Conservation (phyloP, 345 rosid species). For the Sonneratia caseolaris region DNA sequence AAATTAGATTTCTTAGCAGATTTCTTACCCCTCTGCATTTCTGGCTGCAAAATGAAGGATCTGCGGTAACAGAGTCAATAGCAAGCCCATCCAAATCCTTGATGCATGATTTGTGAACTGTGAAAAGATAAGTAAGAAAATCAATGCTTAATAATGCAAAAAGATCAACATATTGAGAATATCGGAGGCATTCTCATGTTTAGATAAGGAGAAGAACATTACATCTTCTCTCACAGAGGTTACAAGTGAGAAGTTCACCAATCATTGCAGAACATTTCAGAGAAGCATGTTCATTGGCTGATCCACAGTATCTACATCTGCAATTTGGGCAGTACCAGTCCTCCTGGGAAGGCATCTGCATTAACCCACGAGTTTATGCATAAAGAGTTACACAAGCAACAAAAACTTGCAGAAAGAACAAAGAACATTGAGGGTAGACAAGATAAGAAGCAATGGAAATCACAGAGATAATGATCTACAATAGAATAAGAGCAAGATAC, state of each 20-base stretch:
- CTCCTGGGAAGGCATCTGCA: conserved; percentile 76
- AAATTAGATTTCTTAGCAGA: neutral
- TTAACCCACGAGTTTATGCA: conserved; percentile 8
- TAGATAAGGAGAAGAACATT: conserved; percentile 16
- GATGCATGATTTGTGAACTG: conserved; percentile 70
- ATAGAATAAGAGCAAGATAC: conserved; percentile 19
- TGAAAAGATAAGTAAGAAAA: conserved; percentile 12
- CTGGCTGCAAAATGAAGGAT: conserved; percentile 54
- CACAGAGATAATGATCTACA: neutral
- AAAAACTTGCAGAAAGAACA: neutral
- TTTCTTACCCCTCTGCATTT: conserved; percentile 63
- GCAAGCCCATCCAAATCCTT: conserved; percentile 33
- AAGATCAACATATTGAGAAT: neutral
- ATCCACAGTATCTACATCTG: conserved; percentile 80
- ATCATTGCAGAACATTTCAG: conserved; percentile 22
- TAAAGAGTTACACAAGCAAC: too few relatives aligned
- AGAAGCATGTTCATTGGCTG: conserved; percentile 24
- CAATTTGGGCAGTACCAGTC: conserved; percentile 95
- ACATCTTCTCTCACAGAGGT: conserved; percentile 87
- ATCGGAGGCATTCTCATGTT: neutral
- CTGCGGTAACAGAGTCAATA: conserved; percentile 26
- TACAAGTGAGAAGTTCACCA: conserved; percentile 30
- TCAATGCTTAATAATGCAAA: neutral
- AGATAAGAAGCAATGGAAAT: neutral
- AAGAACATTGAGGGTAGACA: neutral